Conservation (phyloP, 2,329 filamentous ascomycete species). For the Colletotrichum kahawae region DNA sequence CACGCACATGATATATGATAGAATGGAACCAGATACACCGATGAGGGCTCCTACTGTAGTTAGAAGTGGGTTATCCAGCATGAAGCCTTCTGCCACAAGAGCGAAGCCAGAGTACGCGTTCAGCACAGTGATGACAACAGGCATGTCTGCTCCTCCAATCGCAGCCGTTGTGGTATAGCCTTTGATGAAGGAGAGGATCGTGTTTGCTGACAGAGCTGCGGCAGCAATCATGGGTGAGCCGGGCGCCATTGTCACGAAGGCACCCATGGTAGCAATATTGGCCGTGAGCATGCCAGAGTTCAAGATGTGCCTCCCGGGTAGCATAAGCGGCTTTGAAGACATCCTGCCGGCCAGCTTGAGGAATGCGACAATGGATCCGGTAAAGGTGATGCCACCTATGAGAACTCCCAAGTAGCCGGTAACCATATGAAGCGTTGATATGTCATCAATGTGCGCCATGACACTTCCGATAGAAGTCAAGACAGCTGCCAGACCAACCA, state of each 20-base stretch:
- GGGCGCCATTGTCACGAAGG: constrained; percentile 82
- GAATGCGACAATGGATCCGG: constrained; percentile 88
- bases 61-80: constrained; percentile 86
- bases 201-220: constrained; percentile 76
- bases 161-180: constrained; percentile 87
- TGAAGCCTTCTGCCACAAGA: constrained; percentile 87
- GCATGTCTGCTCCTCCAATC: constrained; percentile 95
- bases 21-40: constrained; percentile 85
- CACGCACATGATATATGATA: constrained; percentile 86
- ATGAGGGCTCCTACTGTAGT: constrained; percentile 88
- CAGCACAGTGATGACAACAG: constrained; percentile 86
- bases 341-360: constrained; percentile 84
- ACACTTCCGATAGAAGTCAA: constrained; percentile 89
- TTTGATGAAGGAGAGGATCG: constrained; percentile 80
- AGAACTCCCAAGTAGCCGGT: constrained; percentile 86
- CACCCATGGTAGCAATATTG: constrained; percentile 83
- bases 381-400: constrained; percentile 89
- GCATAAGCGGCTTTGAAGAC: constrained; percentile 74
- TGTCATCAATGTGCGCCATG: constrained; percentile 56
- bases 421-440: constrained; percentile 82
- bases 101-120: constrained; percentile 94
- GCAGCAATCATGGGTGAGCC: constrained; percentile 81
- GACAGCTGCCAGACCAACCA: constrained; percentile 87
- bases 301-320: constrained; percentile 77
- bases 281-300: constrained; percentile 77